Evolutionary conservation across 805 yeast species (phyloP).

Genomic region (Saccharomycopsis oosterbeekiorum): DNA sequence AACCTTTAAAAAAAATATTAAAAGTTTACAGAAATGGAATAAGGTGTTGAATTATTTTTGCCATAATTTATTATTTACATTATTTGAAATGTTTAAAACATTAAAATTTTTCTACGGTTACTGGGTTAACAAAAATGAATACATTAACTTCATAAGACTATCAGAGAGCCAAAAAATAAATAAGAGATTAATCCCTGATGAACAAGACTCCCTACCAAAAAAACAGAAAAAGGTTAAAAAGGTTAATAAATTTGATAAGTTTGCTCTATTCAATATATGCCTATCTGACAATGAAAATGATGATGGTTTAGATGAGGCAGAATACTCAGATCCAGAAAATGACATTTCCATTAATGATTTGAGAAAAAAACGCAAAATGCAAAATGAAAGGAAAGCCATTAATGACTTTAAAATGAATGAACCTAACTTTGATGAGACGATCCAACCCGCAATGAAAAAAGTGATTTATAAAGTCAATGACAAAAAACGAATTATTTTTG

Average conservation of each 20-base stretch:
- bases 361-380: background rate
- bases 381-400: background rate
- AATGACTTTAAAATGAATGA: background rate
- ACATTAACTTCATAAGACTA: conserved; percentile 5
- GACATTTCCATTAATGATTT: conserved; percentile 7
- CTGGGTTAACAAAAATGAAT: conserved; percentile 17
- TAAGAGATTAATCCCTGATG: background rate
- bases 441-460: conserved; percentile 1
- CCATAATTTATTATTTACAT: conserved; percentile 9
- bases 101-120: conserved; percentile 15
- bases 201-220: background rate
- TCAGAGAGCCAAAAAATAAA: conserved; percentile 8
- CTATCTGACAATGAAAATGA: conserved; percentile 14
- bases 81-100: conserved; percentile 14
- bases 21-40: conserved; percentile 1
- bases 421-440: background rate
- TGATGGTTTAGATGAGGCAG: conserved; percentile 5
- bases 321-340: conserved; percentile 15
- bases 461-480: conserved; percentile 5
- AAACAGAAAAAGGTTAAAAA: background rate
- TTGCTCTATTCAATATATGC: conserved; percentile 11
- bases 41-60: conserved; percentile 6
- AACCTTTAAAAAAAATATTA: conserved; percentile 1
- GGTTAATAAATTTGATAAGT: conserved; percentile 13
- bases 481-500: conserved; percentile 10